Evolutionary conservation across 805 yeast genomes (phyloP).

Genomic region (Wickerhamiella sergipiensis): DNA sequence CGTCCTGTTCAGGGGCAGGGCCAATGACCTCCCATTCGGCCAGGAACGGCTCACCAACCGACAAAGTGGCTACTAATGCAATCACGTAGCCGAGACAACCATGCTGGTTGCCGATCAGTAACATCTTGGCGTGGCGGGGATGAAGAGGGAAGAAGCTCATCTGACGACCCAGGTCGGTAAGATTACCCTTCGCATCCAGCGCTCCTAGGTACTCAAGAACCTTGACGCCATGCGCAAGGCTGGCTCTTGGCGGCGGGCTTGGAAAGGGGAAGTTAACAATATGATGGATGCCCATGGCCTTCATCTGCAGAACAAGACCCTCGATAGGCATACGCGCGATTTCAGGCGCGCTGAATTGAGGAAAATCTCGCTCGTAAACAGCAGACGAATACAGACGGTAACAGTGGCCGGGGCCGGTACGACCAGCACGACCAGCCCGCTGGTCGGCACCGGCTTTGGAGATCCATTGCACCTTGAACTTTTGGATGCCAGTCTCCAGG

Average conservation of each 20-base stretch:
- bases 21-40: constrained; percentile 64
- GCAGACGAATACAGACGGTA: constrained; percentile 89
- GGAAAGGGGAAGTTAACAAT: constrained; percentile 91
- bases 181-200: constrained; percentile 35
- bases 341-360: constrained; percentile 76
- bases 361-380: constrained; percentile 73
- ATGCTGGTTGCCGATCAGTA: constrained; percentile 75
- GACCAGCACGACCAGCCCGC: constrained; percentile 93
- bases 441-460: constrained; percentile 94
- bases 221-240: constrained; percentile 52
- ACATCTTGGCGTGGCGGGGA: constrained; percentile 85
- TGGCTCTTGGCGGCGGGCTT: constrained; percentile 63
- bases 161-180: constrained; percentile 68
- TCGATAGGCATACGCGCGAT: constrained; percentile 92
- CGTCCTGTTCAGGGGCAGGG: constrained; percentile 6
- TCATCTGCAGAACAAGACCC: constrained; percentile 90
- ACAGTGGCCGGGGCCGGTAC: constrained; percentile 98
- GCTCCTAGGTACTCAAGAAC: constrained; percentile 70
- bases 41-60: constrained; percentile 87
- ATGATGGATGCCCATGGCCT: constrained; percentile 89
- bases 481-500: constrained; percentile 78
- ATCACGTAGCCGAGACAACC: constrained; percentile 79
- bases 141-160: constrained; percentile 89
- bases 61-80: constrained; percentile 79
- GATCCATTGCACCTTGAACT: constrained; percentile 82